Base-by-base conservation (phyloP, 805 yeast species). In the Spathaspora arborariae region DNA sequence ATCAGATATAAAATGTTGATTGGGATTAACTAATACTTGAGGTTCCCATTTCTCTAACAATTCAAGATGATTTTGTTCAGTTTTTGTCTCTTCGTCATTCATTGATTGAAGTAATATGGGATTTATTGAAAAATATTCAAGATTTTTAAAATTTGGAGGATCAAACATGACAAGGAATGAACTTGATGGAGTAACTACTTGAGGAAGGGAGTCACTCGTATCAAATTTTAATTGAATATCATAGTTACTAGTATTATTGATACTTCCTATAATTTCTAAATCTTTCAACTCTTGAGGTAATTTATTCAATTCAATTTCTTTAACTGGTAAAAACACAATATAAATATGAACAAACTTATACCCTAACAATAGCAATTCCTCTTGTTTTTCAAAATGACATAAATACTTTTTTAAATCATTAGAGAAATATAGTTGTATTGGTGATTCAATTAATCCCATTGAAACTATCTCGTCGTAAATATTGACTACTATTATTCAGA, bases 121-220 rank as follows among this genome's bases (percentile, higher is more conserved):
- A n/a, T 74, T 68, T 3, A 83, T 60, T 0, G 97, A 83, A 52
- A 80, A 85, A 60, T 86, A 88, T 53, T 90, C 96, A 72, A 91
- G 74, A 48, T 79, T 76, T 22, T 72, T 73, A 16, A 85, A 79
- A 39, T 78, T 75, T 0, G 97, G 97, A 1, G 94, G 85, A 20
- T 78, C 76, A 58, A 80, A 90, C n/a, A 76, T 55, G 1, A 64
- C 47, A n/a, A 62, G 45, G 16, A 40, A 37, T 19, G 40, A 21
- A 33, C 30, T 44, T 38, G 18, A 60, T 39, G 7, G 63, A 54
- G 43, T 47, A 53, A 16, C 3, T n/a, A 64, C 46, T 1, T 56
- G 37, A 4, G 63, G 58, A 39, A 48, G 51, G 16, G 44, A 37
- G 16, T 45, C 41, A 27, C 38, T n/a, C 15, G 21, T 5, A 30